Percentiles rank a stretch among this genome's conserved stretches.
phyloP scores from a whole-genome alignment of 163 green algal genomes.

The Scenedesmus sp. region DNA sequence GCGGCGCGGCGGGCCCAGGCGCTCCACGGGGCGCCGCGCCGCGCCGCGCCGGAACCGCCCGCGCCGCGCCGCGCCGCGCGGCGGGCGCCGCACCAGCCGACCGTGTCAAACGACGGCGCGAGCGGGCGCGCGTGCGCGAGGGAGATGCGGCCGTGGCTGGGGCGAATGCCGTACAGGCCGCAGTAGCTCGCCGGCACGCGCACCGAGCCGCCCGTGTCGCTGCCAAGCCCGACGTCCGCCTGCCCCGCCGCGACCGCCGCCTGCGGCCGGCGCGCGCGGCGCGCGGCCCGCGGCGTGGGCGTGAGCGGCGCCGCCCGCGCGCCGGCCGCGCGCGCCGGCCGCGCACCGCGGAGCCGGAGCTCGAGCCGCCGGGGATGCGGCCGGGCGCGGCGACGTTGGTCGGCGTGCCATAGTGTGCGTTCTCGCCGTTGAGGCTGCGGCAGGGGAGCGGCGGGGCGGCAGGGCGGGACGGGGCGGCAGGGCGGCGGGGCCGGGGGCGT shows the following conservation, averaged over 20 bases:
- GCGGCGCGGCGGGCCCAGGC: conserved; percentile 3
- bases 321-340: no score
- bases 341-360: conserved; percentile 86
- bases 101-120: conserved; percentile 90
- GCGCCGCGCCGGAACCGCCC: no score
- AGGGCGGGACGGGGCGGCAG: no score
- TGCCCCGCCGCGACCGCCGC: conserved; percentile 62
- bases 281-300: no score
- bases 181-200: conserved; percentile 88
- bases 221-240: conserved; percentile 78
- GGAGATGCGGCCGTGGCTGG: conserved; percentile 81
- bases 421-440: conserved; percentile 78
- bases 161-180: conserved; percentile 85
- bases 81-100: conserved; percentile 58
- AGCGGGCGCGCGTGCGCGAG: conserved; percentile 72
- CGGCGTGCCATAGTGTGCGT: conserved; percentile 92
- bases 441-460: no score
- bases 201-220: conserved; percentile 85
- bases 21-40: no score
- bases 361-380: conserved; percentile 90
- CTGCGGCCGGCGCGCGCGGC: conserved; percentile 40
- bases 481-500: no score
- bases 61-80: no score
- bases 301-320: no score
- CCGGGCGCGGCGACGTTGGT: conserved; percentile 85